phyloP scores from a whole-genome alignment of 441 rosid species.

The Codiaeum variegatum region DNA sequence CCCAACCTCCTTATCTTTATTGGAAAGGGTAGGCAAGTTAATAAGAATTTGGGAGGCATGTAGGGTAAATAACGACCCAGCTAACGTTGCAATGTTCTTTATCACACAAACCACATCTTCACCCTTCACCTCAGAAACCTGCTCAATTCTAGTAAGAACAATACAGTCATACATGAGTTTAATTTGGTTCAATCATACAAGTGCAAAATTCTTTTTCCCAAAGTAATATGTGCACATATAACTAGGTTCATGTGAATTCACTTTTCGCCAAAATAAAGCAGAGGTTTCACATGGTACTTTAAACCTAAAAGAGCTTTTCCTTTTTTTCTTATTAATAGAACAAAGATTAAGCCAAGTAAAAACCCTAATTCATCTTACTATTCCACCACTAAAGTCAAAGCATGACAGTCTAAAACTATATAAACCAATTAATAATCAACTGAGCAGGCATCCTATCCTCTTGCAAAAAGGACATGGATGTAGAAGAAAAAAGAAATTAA shows the following conservation, averaged over 20 bases:
- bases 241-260: background rate
- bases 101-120: conserved; percentile 77
- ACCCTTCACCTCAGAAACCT: conserved; percentile 88
- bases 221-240: background rate
- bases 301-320: background rate
- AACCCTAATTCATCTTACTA: background rate
- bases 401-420: background rate
- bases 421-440: background rate
- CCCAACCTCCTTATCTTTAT: conserved; percentile 83
- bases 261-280: background rate
- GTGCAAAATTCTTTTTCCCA: too few species aligned
- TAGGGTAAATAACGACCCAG: conserved; percentile 79
- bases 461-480: background rate
- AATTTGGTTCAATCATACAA: background rate
- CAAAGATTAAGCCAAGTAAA: background rate
- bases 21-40: conserved; percentile 83
- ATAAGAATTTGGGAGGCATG: conserved; percentile 88
- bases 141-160: conserved; percentile 21
- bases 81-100: conserved; percentile 83
- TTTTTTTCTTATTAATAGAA: background rate
- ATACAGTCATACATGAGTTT: conserved; percentile 8
- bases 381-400: background rate
- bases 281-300: background rate
- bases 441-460: background rate
- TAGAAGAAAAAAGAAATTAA: background rate